phyloP scores from a whole-genome alignment of 2,329 filamentous ascomycete species.

The Didymella keratinophila region DNA sequence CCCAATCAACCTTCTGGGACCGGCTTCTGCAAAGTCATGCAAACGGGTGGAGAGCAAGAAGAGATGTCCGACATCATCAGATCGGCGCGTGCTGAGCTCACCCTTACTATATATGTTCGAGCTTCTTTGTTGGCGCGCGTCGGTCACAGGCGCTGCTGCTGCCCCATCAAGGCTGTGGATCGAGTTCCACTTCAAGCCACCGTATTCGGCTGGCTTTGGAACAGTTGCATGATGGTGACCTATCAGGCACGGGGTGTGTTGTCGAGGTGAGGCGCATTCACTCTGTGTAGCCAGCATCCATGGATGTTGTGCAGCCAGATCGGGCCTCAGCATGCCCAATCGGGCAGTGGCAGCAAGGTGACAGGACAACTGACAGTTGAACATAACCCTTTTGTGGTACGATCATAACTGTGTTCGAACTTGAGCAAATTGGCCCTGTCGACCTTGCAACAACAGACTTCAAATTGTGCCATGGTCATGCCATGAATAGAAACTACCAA shows the following conservation, averaged over 20 bases:
- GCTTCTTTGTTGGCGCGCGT: conserved; percentile 19
- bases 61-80: conserved; percentile 19
- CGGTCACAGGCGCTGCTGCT: conserved; percentile 18
- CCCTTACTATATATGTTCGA: conserved; percentile 37
- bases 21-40: conserved; percentile 29
- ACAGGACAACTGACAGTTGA: not conserved
- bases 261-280: not conserved
- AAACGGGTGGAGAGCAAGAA: conserved; percentile 19
- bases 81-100: conserved; percentile 27
- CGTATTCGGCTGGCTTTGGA: conserved; percentile 26
- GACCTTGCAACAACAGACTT: not conserved
- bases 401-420: not conserved
- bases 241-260: conserved; percentile 20
- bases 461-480: not conserved
- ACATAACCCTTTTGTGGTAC: not conserved
- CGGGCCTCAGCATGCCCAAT: conserved; percentile 12
- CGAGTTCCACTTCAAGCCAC: conserved; percentile 26
- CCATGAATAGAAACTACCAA: not conserved
- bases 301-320: conserved; percentile 21
- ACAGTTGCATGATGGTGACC: conserved; percentile 20
- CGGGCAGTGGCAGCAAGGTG: conserved; percentile 5
- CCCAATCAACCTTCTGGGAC: conserved; percentile 23
- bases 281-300: conserved; percentile 5
- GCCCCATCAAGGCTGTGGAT: conserved; percentile 18
- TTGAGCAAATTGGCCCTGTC: not conserved